Evolutionary conservation across 2,329 filamentous ascomycete species (phyloP), one percentile per base, ranked within the genome.

Genomic region (Trichoderma breve): DNA sequence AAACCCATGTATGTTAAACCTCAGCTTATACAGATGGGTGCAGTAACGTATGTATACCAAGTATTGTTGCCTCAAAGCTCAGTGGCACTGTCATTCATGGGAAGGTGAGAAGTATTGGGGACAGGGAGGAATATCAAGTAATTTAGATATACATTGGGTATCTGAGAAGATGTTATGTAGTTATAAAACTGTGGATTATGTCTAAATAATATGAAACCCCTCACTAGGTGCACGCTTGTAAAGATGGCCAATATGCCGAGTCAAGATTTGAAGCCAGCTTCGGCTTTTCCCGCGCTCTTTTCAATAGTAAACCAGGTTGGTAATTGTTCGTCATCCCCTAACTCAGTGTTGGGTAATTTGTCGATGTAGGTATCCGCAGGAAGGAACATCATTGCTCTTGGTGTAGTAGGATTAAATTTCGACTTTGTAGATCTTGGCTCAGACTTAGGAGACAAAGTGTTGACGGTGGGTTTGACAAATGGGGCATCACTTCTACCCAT

Each of bases 341-440:
- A 24, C 43, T 53, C 30, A 24, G 6, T 11, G 6, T 36, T 15
- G 4, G 43, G 43, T 30, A 65, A 26, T 34, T 47, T 24, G 43
- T 65, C 28, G 15, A 53, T 34, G 7, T 8, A 21, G 11, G 62
- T 34, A 36, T 53, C 28, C 6, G 34, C 7, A 24, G 62, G 67
- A 21, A 26, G 43, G 14, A 73, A 72, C 4, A 57, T 11, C 78
- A 80, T 79, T 4, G 79, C 78, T 30, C 75, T 79, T 0, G 79
- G 79, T 0, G 79, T 81, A 5, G 62, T 73, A 0, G 79, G 78
- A 12, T 78, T 77, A 28, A 78, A 79, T 1, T n/a, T 66, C 18
- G 67, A 24, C 14, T 28, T 34, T 14, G 53, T 36, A 14, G 36
- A 43, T 8, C 9, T 47, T 47, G 24, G 12, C 26, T 36, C 67